Base-by-base conservation (phyloP, 331 rosid species). In the Acacia concinna region DNA sequence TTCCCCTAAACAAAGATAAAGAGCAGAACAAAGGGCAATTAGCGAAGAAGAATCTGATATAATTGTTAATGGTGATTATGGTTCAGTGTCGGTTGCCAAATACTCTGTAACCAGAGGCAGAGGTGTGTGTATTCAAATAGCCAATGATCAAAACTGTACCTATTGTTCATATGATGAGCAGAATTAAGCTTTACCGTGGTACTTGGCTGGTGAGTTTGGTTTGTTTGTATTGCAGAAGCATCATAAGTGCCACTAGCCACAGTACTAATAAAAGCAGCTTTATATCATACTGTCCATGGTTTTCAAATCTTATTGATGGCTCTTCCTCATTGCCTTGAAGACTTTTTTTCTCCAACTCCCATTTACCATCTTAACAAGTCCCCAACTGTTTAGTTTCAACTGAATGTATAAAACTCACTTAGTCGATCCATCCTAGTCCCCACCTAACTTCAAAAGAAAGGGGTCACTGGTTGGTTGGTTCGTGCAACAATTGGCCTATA, bases 221-320 rank as follows among this genome's bases (percentile, higher is more conserved):
- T 67, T 83, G 46, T 57, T 66, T 62, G 52, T 68, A 41, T 67
- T 51, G 12, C 31, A 68, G 67, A 27, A 64, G 70, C 75, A 32
- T 72, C 63, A 51, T 75, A 72, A 54, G 13, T 46, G 77, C 68
- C 64, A 43, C 12, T 56, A 17, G 67, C 54, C 59, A 37, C 49
- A n/a, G 52, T 7, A 75, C 77, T 60, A 64, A 41, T 41, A 25
- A 35, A 56, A 43, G 62, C 82, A 82, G 76, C 86, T 68, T 82
- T 78, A 49, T 49, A 15, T 46, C 18, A 27, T 23, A 21, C 37
- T 32, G 54, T 44, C 71, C 23, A 23, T 25, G 41, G 23, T 13
- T 68, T 56, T 68, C 73, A 68, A 18, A 83, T 62, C 65, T 34
- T 1, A 57, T 76, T 34, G 56, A 72, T 72, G 38, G 12, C 64